phyloP scores from a whole-genome alignment of 164 flowering plant species.

The Sedum album region DNA sequence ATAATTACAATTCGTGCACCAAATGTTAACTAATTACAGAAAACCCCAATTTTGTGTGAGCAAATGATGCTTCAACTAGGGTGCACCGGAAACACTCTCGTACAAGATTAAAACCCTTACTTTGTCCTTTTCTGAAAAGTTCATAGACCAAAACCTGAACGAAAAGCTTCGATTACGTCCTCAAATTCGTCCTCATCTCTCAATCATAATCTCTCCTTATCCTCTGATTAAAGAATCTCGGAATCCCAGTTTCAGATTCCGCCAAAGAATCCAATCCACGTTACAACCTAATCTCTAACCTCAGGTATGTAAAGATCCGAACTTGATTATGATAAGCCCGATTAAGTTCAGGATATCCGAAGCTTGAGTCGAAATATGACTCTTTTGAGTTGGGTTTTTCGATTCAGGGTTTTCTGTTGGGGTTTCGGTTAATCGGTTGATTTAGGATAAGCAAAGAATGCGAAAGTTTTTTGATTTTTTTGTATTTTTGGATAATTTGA shows the following conservation, averaged over 20 bases:
- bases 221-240: background rate
- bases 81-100: background rate
- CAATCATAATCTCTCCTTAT: background rate
- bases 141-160: background rate
- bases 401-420: background rate
- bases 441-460: background rate
- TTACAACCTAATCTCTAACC: background rate
- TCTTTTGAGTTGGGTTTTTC: background rate
- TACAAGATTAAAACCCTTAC: background rate
- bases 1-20: too few species aligned
- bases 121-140: background rate
- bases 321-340: background rate
- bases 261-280: background rate
- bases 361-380: background rate
- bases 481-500: background rate
- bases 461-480: background rate
- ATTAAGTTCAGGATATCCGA: background rate
- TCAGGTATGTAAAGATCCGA: conserved; percentile 1
- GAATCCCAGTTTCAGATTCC: background rate
- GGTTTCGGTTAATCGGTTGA: background rate
- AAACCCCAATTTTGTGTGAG: background rate
- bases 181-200: conserved; percentile 1
- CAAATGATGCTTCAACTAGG: background rate
- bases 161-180: conserved; percentile 1
- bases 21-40: background rate